phyloP scores from a whole-genome alignment of 2,329 filamentous ascomycete species.

The Beauveria bassiana region DNA sequence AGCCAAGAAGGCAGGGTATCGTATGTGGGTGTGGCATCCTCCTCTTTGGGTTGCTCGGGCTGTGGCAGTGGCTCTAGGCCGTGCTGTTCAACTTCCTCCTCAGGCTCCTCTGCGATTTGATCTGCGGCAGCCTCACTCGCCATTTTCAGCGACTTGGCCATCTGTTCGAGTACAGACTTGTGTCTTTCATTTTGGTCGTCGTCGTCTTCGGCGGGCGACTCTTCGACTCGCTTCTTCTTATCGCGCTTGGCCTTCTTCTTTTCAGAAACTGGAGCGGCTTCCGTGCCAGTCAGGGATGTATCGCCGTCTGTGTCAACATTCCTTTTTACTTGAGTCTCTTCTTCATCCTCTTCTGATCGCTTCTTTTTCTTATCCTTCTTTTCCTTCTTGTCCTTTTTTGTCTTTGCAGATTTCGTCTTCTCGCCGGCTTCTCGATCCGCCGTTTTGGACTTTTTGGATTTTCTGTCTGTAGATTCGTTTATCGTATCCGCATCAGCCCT shows the following conservation, averaged over 20 bases:
- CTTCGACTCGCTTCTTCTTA: conserved; percentile 26
- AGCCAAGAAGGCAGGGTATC: conserved; percentile 78
- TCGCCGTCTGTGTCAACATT: neutral
- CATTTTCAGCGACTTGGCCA: conserved; percentile 46
- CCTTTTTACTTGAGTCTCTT: neutral
- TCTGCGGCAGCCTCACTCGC: conserved; percentile 33
- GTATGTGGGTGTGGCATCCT: conserved; percentile 56
- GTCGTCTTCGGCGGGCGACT: conserved; percentile 15
- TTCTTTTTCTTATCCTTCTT: conserved; percentile 12
- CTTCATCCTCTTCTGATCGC: neutral
- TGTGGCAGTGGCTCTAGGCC: conserved; percentile 79
- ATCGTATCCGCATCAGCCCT: conserved; percentile 25
- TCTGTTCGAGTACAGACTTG: conserved; percentile 46
- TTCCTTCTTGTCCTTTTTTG: conserved; percentile 18
- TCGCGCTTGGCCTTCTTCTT: conserved; percentile 19
- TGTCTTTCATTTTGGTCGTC: conserved; percentile 31
- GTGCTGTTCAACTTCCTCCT: conserved; percentile 43
- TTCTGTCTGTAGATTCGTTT: conserved; percentile 20
- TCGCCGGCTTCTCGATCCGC: conserved; percentile 14
- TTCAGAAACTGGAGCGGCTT: neutral
- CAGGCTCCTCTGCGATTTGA: conserved; percentile 23
- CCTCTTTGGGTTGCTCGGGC: conserved; percentile 53
- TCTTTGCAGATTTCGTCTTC: conserved; percentile 20
- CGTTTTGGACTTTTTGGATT: conserved; percentile 17
- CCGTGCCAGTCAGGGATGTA: neutral